Evolutionary conservation across 148 eudicot genomes (phyloP).

Genomic region (Suaeda aralocaspica): DNA sequence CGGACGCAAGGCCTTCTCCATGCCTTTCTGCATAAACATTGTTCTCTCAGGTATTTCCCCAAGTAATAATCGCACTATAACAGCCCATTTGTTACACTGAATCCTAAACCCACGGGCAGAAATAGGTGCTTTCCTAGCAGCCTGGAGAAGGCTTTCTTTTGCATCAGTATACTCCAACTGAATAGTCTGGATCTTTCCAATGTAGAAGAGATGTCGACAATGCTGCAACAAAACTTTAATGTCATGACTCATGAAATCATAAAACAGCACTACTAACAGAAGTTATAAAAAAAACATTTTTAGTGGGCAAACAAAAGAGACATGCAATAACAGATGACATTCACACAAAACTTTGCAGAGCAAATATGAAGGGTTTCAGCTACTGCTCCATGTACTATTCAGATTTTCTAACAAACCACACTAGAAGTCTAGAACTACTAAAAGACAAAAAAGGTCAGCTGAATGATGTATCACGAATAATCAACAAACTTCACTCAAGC

Average conservation of each 20-base stretch:
- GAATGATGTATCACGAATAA: neutral
- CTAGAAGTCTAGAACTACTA: no score
- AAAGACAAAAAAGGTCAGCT: no score
- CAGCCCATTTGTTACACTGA: conserved; percentile 97
- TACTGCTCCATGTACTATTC: neutral
- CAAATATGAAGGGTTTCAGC: no score
- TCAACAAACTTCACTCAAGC: neutral
- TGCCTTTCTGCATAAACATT: conserved; percentile 94
- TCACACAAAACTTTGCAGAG: no score
- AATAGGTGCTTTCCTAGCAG: conserved; percentile 91
- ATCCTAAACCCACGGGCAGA: conserved; percentile 95
- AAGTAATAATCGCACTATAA: conserved; percentile 75
- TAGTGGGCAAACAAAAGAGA: neutral
- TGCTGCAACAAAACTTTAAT: conserved; percentile 44
- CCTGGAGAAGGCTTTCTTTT: conserved; percentile 90
- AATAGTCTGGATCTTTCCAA: conserved; percentile 95
- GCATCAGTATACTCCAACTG: conserved; percentile 98
- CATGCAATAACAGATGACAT: no score
- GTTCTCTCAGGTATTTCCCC: conserved; percentile 98
- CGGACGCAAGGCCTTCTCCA: conserved; percentile 88
- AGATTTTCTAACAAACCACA: neutral
- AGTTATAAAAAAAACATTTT: neutral
- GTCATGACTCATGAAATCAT: neutral
- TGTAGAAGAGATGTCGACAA: conserved; percentile 85
- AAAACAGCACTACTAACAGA: neutral